Percentiles rank a stretch among this genome's conserved stretches.
Evolutionary conservation across 495 filamentous ascomycete genomes (phyloP).

Genomic region (Tetracladium marchalianum): DNA sequence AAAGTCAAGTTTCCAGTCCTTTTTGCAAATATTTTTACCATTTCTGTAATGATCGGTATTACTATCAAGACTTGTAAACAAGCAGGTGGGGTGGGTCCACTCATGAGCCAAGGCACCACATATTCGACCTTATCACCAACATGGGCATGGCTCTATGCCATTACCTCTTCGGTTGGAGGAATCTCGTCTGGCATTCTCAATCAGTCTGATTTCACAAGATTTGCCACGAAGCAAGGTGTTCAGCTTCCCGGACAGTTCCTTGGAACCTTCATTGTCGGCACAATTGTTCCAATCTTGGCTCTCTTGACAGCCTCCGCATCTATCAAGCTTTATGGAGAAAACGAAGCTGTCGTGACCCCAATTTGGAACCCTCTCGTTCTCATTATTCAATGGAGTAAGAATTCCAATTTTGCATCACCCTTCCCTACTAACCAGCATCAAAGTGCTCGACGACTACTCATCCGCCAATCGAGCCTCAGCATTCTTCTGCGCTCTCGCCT

Average conservation of each 20-base stretch:
- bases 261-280: conserved; percentile 18
- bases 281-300: conserved; percentile 24
- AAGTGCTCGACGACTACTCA: conserved; percentile 10
- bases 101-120: conserved; percentile 17
- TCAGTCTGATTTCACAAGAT: conserved; percentile 23
- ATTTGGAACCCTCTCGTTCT: conserved; percentile 30
- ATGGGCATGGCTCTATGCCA: no score
- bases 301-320: conserved; percentile 28
- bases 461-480: conserved; percentile 14
- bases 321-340: conserved; percentile 20
- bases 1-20: no score
- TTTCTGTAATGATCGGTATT: no score
- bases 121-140: conserved; percentile 16
- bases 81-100: no score
- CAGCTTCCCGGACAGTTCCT: conserved; percentile 21
- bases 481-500: conserved; percentile 22
- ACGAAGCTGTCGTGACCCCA: neutral
- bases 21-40: no score
- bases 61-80: no score
- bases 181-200: conserved; percentile 1
- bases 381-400: conserved; percentile 17
- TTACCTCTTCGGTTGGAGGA: no score
- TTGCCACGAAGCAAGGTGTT: conserved; percentile 18
- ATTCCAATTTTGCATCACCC: conserved; percentile 6
- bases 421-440: conserved; percentile 1